phyloP scores from a whole-genome alignment of 441 rosid genomes.

The Euphorbia schlechtendalii region DNA sequence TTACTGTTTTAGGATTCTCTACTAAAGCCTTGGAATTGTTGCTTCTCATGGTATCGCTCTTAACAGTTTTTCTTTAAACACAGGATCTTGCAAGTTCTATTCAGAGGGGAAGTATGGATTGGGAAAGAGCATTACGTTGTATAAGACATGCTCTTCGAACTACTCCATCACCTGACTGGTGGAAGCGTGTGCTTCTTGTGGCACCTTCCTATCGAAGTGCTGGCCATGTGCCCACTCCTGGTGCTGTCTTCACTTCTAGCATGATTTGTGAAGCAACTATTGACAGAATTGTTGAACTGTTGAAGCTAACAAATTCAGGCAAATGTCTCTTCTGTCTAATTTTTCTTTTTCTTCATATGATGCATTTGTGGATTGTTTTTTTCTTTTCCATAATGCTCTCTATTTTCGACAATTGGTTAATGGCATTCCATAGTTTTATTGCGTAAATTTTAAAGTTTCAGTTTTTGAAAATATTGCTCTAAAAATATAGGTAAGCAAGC shows the following conservation, averaged over 20 bases:
- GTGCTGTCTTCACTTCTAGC: slow-evolving; percentile 90
- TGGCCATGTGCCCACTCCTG: slow-evolving; percentile 73
- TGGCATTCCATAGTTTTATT: slow-evolving; percentile 2
- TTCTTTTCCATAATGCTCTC: neutral
- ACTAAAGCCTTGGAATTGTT: neutral
- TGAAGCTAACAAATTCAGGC: slow-evolving; percentile 94
- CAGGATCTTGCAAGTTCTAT: slow-evolving; percentile 90
- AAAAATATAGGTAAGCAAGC: neutral
- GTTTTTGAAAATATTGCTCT: neutral
- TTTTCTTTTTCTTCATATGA: slow-evolving; percentile 12
- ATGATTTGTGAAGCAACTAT: slow-evolving; percentile 95
- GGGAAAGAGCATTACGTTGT: slow-evolving; percentile 99
- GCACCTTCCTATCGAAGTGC: slow-evolving; percentile 77
- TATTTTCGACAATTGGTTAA: neutral
- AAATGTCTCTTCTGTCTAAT: slow-evolving; percentile 30
- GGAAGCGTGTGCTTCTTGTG: slow-evolving; percentile 95
- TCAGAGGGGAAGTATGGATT: slow-evolving; percentile 92
- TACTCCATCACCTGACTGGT: slow-evolving; percentile 98
- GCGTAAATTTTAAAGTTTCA: neutral
- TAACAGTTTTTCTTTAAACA: slow-evolving; percentile 14
- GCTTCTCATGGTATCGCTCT: neutral
- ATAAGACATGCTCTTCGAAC: slow-evolving; percentile 91
- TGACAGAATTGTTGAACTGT: slow-evolving; percentile 85
- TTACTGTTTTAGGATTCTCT: slow-evolving; percentile 2
- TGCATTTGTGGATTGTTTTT: neutral